Evolutionary conservation across 192 early-diverging fungal species (phyloP), one percentile per base, ranked within the genome.

Genomic region (Coemansia furcata): DNA sequence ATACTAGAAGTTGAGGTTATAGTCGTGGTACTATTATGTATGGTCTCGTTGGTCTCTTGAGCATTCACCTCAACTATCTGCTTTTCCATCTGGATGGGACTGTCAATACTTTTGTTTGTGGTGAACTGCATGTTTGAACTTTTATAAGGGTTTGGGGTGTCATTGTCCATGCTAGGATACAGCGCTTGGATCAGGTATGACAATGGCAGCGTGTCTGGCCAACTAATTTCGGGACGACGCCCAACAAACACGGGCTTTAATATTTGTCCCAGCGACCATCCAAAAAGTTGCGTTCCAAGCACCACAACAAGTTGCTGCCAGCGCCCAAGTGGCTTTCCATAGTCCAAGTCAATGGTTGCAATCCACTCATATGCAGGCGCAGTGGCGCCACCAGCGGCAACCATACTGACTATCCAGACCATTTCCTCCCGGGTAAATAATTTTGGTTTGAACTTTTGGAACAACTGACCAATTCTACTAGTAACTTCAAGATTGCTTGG

Each of bases 361-460:
- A 80, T 66, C 77, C 77, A 80, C 62, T 74, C 72, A 52, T 80
- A 80, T 33, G 77, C 77, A 1, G 77, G 77, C 7, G 77, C 77
- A 80, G 74, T 72, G 37, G 72, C 72, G 32, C 77, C 73, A 14
- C 77, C 77, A 19, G 77, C 72, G 26, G 77, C 77, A 40, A 80
- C 72, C 77, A 74, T 74, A 11, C 69, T 74, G 2, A 72, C 74
- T 19, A 80, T 72, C 77, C 77, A 80, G 32, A 72, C 77, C 47
- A 80, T 74, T 26, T 80, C 77, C 30, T 80, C 68, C 39, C 62
- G 44, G 15, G 62, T 62, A 39, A 79, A 74, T 30, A 30, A 46
- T 15, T 37, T 61, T 8, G 70, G 50, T 7, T 46, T 11, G 8
- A 59, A 32, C 29, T 36, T 54, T 26, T 33, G 61, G 12, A 61